These are phyloP conservation scores for Nigrospora osmanthi DNA, from an alignment of 2,329 filamentous ascomycete genomes.

Conservation along the genomic window DNA sequence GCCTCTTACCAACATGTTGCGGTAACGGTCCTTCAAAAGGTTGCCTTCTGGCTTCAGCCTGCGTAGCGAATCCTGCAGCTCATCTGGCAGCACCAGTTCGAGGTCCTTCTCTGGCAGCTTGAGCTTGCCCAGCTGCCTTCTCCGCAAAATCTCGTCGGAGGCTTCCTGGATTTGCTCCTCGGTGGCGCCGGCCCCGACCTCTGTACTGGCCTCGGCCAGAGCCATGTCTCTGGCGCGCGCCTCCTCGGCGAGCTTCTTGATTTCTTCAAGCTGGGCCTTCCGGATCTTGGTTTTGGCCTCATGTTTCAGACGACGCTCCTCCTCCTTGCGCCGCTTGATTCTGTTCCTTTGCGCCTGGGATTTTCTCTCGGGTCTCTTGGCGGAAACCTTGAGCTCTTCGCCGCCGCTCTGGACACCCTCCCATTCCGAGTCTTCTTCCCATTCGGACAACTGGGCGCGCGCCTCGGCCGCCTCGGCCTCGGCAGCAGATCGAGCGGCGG, in stretches of 20 bases:
- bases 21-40: constrained; percentile 82
- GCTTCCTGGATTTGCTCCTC: constrained; percentile 45
- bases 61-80: constrained; percentile 75
- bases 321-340: constrained; percentile 80
- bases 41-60: constrained; percentile 93
- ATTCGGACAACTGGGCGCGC: constrained; percentile 57
- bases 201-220: constrained; percentile 29
- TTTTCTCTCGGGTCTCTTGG: constrained; percentile 77
- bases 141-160: constrained; percentile 58
- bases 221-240: constrained; percentile 49
- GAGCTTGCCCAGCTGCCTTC: constrained; percentile 65
- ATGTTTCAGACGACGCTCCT: constrained; percentile 69
- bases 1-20: constrained; percentile 79
- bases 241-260: constrained; percentile 63
- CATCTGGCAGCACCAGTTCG: constrained; percentile 73
- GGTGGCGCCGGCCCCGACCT: constrained; percentile 5
- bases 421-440: constrained; percentile 87
- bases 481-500: constrained; percentile 61
- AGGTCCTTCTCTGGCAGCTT: constrained; percentile 71
- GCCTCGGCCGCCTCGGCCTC: constrained; percentile 68
- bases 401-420: constrained; percentile 80
- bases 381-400: constrained; percentile 55
- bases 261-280: constrained; percentile 61
- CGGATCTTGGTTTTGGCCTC: constrained; percentile 68
- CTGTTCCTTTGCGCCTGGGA: constrained; percentile 81